Evolutionary conservation across 2,329 filamentous ascomycete genomes (phyloP), one percentile per base, ranked within the genome.

Genomic region (Thielaviopsis euricoi): DNA sequence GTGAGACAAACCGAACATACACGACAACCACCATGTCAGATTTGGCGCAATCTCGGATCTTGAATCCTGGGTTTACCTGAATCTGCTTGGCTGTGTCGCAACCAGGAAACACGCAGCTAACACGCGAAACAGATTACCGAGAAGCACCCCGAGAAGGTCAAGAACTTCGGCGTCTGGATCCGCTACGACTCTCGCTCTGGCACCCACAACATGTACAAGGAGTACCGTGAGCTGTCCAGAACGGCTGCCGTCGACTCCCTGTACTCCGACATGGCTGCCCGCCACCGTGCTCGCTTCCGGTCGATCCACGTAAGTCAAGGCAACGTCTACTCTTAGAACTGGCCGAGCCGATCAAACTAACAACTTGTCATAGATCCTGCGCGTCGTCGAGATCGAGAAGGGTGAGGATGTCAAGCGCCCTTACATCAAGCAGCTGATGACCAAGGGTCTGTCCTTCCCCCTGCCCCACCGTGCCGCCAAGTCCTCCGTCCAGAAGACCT

Each of bases 191-290:
- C 94, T 64, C 91, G 93, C 77, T 97, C 93, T 70, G 93, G 93
- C 70, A 98, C 93, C 70, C 93, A 98, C 89, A 98, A 98, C 87
- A 98, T 98, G 93, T 98, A 98, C 89, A 97, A 97, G 86, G 93
- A 98, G 86, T 97, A 96, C 87, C 88, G 93, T 74, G 93, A 97
- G 83, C 87, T 97, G 83, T 91, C 87, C 73, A 83, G 93, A 76
- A 87, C 86, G 71, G 91, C 93, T 67, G 93, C 93, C 66, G 91
- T 97, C 71, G 87, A 97, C 78, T 78, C 91, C 67, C 84, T 98
- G 73, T 98, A 98, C 86, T 87, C 93, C 78, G 93, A 98, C 81
- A 97, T 98, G 93, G 89, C 93, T 68, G 91, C 94, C 75, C 89
- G 93, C 75, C 93, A 98, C 85, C 89, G 62, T 67, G 86, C 93